Conservation (phyloP, 208 protist genomes). For the Acanthamoeba healyi region DNA sequence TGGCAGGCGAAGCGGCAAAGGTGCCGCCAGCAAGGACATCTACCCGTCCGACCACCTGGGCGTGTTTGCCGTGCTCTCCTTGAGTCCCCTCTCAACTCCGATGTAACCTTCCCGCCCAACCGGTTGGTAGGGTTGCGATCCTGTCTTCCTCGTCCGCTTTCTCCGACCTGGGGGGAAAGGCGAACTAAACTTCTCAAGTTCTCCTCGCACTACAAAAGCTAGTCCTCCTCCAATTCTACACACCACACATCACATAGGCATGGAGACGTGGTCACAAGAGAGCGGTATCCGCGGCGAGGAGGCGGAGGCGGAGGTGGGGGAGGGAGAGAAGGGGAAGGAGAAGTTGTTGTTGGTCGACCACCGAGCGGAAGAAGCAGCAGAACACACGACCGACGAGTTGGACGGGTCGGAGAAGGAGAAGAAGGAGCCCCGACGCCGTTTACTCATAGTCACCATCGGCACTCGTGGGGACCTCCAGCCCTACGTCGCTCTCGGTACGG, state of each 20-base stretch:
- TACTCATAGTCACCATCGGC: constrained; percentile 81
- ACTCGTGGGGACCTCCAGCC: constrained; percentile 85
- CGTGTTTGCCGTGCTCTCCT: neutral
- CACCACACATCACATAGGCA: neutral
- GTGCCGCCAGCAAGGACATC: constrained; percentile 22
- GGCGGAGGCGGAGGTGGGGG: neutral
- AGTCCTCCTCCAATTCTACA: neutral
- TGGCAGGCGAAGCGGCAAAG: neutral
- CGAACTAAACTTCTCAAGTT: neutral
- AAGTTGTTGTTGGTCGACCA: neutral
- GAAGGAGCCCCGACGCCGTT: neutral
- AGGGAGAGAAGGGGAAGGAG: neutral
- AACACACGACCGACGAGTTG: neutral
- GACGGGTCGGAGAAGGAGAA: neutral
- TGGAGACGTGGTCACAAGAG: no score
- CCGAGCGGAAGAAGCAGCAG: neutral
- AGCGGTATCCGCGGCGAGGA: no score
- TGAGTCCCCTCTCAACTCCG: neutral
- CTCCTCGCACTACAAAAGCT: neutral
- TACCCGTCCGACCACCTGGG: constrained; percentile 35
- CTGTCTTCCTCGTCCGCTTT: no score
- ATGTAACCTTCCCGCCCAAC: no score
- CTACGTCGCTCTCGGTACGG: constrained; percentile 80
- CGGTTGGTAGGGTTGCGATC: no score
- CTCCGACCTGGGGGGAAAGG: neutral